Evolutionary conservation across 2,329 filamentous ascomycete species (phyloP).

Genomic region (Colletotrichum salicis): DNA sequence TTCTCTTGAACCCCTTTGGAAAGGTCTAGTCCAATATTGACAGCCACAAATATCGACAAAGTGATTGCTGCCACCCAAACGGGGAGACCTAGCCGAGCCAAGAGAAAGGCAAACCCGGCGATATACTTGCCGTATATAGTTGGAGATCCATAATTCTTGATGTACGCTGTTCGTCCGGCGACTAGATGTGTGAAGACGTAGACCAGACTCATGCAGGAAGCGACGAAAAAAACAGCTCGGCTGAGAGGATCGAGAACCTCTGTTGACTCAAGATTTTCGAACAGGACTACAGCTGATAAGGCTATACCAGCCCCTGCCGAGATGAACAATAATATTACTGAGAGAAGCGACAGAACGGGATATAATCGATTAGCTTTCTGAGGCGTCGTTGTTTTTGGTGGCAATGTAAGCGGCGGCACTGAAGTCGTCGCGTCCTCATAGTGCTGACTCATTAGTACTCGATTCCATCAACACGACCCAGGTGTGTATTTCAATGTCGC

Average conservation of each 20-base stretch:
- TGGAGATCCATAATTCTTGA: slow-evolving; percentile 4
- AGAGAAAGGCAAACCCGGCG: slow-evolving; percentile 16
- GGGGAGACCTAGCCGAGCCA: slow-evolving; percentile 22
- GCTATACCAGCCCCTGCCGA: slow-evolving; percentile 19
- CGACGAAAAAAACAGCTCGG: slow-evolving; percentile 28
- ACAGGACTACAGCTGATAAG: slow-evolving; percentile 21
- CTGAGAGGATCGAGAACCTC: slow-evolving; percentile 28
- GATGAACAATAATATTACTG: slow-evolving; percentile 12
- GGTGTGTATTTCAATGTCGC: not conserved
- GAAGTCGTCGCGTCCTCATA: slow-evolving; percentile 29
- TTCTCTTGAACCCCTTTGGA: slow-evolving; percentile 24
- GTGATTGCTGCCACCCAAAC: slow-evolving; percentile 27
- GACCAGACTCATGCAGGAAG: slow-evolving; percentile 23
- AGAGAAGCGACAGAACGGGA: slow-evolving; percentile 21
- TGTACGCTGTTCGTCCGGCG: slow-evolving; percentile 11
- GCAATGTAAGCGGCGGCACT: slow-evolving; percentile 19
- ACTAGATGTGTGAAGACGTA: slow-evolving; percentile 21
- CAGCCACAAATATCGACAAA: slow-evolving; percentile 27
- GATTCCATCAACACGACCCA: slow-evolving; percentile 15
- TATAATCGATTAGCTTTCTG: slow-evolving; percentile 17
- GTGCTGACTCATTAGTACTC: slow-evolving; percentile 25
- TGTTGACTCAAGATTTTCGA: slow-evolving; percentile 15
- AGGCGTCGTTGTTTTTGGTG: not conserved
- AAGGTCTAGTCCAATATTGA: slow-evolving; percentile 24
- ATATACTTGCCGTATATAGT: slow-evolving; percentile 14